phyloP scores from a whole-genome alignment of 257 asterid species.

The Solanum commersonii region DNA sequence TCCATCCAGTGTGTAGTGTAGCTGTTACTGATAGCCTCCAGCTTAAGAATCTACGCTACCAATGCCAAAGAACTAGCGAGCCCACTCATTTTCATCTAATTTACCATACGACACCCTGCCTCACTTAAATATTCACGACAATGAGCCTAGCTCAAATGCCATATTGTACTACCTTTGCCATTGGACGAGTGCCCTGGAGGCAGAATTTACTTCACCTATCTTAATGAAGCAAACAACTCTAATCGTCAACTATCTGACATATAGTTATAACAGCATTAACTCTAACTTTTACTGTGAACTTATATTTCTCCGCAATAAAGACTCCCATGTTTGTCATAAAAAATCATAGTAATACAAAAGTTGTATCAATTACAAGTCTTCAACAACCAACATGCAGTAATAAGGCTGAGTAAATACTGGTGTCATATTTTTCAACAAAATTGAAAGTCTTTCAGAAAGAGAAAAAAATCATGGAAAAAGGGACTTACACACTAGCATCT shows the following conservation, averaged over 20 bases:
- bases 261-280: background rate
- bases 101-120: background rate
- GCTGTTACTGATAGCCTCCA: background rate
- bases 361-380: background rate
- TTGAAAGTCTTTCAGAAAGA: background rate
- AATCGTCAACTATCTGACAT: background rate
- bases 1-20: background rate
- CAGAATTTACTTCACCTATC: background rate
- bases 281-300: background rate
- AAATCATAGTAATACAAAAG: background rate
- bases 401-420: constrained; percentile 5
- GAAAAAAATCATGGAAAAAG: background rate
- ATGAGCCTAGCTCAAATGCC: background rate
- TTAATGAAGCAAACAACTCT: background rate
- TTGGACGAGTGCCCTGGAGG: background rate
- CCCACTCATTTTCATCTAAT: background rate
- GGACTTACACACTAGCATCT: constrained; percentile 98
- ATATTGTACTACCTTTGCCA: background rate
- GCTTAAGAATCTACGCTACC: background rate
- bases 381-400: constrained; percentile 1
- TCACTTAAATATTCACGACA: background rate
- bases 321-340: background rate
- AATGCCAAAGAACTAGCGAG: background rate
- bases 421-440: constrained; percentile 1
- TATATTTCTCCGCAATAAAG: background rate